Base-by-base conservation (phyloP, 805 yeast species). In the Zygoascus bituminiphila region DNA sequence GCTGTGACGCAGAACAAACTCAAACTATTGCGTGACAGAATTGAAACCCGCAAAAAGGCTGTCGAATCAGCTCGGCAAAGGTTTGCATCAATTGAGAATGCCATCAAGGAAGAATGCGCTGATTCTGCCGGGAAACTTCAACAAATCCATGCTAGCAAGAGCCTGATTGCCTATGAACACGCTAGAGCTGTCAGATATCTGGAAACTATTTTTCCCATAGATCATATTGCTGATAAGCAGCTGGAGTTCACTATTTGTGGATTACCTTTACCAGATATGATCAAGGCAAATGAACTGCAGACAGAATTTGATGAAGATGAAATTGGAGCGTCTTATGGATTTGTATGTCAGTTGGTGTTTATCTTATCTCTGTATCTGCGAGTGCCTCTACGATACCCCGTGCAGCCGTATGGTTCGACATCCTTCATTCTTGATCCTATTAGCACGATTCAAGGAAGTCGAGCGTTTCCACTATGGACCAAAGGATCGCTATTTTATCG, bases 391-490 rank as follows among this genome's bases (percentile, higher is more conserved):
- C 66, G 79, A 38, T 78, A 76, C 51, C 80, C 79, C 0, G 61
- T 76, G 3, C 68, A 68, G 44, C 68, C 70, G 24, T 64, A 65
- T 42, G 81, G 82, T 1, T 71, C 76, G 20, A 70, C 65, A 45
- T 72, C 78, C 0, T 74, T 68, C 50, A 69, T 77, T 20, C 59
- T 67, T 31, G 81, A 77, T 57, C 74, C 75, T 1, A 70, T 77
- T 14, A 68, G 76, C 29, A 59, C 61, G 17, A 62, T 71, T 22
- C 67, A 60, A 52, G 73, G 66, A 14, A 65, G 64, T 38, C 55
- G 64, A 9, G 54, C 62, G 35, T 76, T 74, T 54, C 81, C 81
- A 4, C 55, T 77, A 39, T 76, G 77, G 70, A 64, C 75, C n/a
- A 67, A 69, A 15, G 76, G 73, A 9, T 70, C 64, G 8, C 52